Evolutionary conservation across 441 rosid genomes (phyloP).

Genomic region (Erodium trifolium): DNA sequence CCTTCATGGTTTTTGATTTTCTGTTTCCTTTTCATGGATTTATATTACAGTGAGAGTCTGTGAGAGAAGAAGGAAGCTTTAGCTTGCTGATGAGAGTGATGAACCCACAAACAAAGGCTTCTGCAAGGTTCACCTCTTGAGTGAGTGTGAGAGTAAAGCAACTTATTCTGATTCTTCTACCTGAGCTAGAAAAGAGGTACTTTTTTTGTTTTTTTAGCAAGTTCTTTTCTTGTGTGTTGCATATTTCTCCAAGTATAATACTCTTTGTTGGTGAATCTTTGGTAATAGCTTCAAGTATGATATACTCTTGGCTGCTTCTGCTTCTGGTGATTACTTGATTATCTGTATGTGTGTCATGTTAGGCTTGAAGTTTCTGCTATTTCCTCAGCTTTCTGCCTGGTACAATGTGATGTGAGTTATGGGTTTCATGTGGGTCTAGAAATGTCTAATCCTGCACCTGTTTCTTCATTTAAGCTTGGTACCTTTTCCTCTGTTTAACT

Average conservation of each 20-base stretch:
- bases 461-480: background rate
- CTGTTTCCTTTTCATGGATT: background rate
- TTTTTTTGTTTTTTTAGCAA: background rate
- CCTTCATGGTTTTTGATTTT: background rate
- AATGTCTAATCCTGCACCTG: background rate
- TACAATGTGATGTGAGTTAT: background rate
- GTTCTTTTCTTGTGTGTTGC: background rate
- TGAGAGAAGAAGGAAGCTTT: background rate
- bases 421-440: background rate
- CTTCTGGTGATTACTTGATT: no score
- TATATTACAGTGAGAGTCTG: background rate
- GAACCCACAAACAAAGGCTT: background rate
- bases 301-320: no score
- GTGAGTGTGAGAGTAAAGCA: background rate
- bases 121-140: background rate
- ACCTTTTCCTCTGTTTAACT: background rate
- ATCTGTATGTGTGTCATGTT: background rate
- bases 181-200: background rate
- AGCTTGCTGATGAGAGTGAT: background rate
- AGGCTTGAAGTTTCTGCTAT: background rate
- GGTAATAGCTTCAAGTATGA: background rate
- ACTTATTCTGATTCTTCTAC: background rate
- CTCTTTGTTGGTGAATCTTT: background rate
- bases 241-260: no score
- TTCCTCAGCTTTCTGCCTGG: background rate